These are phyloP conservation scores for Colletotrichum sojae DNA, from an alignment of 2,329 filamentous ascomycete genomes.

Conservation along the genomic window DNA sequence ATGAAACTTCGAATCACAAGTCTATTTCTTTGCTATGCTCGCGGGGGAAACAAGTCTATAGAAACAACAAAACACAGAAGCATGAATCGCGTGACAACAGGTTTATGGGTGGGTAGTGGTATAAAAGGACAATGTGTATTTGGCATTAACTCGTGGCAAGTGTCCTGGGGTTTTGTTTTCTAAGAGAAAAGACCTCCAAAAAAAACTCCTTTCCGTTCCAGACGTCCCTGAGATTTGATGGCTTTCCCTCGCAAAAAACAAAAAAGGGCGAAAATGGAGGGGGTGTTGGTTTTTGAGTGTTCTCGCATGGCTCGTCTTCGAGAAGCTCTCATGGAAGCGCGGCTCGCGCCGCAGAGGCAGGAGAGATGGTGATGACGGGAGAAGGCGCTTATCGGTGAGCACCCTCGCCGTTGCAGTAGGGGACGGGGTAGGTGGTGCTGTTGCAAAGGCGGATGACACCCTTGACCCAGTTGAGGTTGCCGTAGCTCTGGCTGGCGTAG, in stretches of 20 bases:
- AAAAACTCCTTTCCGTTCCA: slow-evolving; percentile 33
- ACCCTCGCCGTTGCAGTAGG: slow-evolving; percentile 54
- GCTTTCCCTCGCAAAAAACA: slow-evolving; percentile 27
- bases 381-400: slow-evolving; percentile 18
- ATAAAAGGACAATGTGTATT: slow-evolving; percentile 27
- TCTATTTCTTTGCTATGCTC: slow-evolving; percentile 15
- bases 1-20: not conserved
- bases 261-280: not conserved
- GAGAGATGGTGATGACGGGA: too few species aligned
- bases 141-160: slow-evolving; percentile 33
- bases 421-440: slow-evolving; percentile 52
- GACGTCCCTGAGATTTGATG: slow-evolving; percentile 30
- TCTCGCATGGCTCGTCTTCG: slow-evolving; percentile 7
- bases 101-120: slow-evolving; percentile 28
- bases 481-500: slow-evolving; percentile 50
- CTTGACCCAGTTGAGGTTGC: slow-evolving; percentile 54
- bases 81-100: slow-evolving; percentile 26
- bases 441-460: slow-evolving; percentile 55
- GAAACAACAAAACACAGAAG: slow-evolving; percentile 17
- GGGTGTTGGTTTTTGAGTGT: not conserved
- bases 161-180: slow-evolving; percentile 23
- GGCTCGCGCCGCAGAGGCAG: not conserved
- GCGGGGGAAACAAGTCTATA: slow-evolving; percentile 3
- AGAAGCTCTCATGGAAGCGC: not conserved
- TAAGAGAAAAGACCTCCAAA: slow-evolving; percentile 31